These are phyloP conservation scores for Fusarium denticulatum DNA, from an alignment of 2,329 filamentous ascomycete species.

Conservation along the genomic window DNA sequence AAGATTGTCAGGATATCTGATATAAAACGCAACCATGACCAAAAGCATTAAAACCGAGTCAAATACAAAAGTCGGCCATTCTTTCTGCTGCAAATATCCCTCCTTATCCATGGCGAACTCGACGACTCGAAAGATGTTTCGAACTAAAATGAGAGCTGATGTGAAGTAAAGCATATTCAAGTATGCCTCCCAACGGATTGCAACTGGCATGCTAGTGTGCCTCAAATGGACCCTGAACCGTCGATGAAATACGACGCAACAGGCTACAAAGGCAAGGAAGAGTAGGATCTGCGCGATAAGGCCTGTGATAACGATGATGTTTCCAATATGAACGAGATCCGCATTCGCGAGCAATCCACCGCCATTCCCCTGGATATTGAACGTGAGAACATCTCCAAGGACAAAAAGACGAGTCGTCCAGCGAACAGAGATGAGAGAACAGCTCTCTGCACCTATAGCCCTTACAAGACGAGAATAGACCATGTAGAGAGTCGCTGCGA, in stretches of 20 bases:
- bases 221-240: background rate
- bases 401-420: slow-evolving; percentile 29
- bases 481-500: slow-evolving; percentile 34
- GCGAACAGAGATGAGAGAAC: slow-evolving; percentile 5
- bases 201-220: fast-evolving
- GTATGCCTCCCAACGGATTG: slow-evolving; percentile 7
- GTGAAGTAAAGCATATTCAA: slow-evolving; percentile 23
- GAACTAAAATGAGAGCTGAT: background rate
- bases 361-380: slow-evolving; percentile 18
- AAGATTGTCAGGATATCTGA: slow-evolving; percentile 16
- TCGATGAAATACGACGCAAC: slow-evolving; percentile 7
- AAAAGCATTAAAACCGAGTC: slow-evolving; percentile 19
- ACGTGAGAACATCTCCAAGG: slow-evolving; percentile 16
- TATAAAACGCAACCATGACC: slow-evolving; percentile 21
- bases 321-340: background rate
- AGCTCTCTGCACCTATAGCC: background rate
- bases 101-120: slow-evolving; percentile 26
- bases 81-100: slow-evolving; percentile 22
- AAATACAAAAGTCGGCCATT: slow-evolving; percentile 28
- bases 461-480: slow-evolving; percentile 16
- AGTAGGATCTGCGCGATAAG: background rate
- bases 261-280: slow-evolving; percentile 13
- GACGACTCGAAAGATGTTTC: slow-evolving; percentile 20
- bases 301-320: slow-evolving; percentile 7
- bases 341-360: slow-evolving; percentile 11